phyloP scores from a whole-genome alignment of 164 flowering plant species.

The Tetrastigma voinierianum region DNA sequence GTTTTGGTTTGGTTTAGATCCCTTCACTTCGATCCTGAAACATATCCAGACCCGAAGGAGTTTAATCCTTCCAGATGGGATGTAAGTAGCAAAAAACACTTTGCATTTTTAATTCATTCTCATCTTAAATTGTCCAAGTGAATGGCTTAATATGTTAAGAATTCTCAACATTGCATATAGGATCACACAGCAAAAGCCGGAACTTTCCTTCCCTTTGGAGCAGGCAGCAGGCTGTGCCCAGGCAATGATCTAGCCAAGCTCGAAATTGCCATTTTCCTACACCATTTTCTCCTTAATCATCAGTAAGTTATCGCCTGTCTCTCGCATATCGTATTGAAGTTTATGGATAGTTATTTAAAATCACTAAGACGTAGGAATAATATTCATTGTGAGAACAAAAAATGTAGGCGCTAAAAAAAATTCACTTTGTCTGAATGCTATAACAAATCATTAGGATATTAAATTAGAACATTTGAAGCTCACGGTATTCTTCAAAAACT shows the following conservation, averaged over 20 bases:
- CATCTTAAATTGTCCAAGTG: background rate
- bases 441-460: too few species aligned
- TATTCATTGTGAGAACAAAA: too few species aligned
- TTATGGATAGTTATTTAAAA: too few species aligned
- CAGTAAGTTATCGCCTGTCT: constrained; percentile 31
- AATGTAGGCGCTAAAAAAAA: too few species aligned
- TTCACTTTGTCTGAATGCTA: too few species aligned
- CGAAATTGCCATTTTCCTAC: constrained; percentile 78
- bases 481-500: too few species aligned
- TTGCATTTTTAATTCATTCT: background rate
- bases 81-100: constrained; percentile 46
- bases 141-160: constrained; percentile 1
- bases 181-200: constrained; percentile 60
- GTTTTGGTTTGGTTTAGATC: constrained; percentile 76
- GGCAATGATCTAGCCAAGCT: constrained; percentile 94
- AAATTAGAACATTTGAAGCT: too few species aligned
- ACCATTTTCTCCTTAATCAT: constrained; percentile 74
- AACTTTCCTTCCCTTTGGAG: constrained; percentile 77
- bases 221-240: constrained; percentile 82
- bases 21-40: constrained; percentile 74
- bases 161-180: constrained; percentile 23
- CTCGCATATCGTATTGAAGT: background rate
- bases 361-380: too few species aligned
- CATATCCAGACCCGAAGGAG: constrained; percentile 55
- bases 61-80: constrained; percentile 94